phyloP scores from a whole-genome alignment of 2,329 filamentous ascomycete species.

The Sporothrix brunneoviolacea region DNA sequence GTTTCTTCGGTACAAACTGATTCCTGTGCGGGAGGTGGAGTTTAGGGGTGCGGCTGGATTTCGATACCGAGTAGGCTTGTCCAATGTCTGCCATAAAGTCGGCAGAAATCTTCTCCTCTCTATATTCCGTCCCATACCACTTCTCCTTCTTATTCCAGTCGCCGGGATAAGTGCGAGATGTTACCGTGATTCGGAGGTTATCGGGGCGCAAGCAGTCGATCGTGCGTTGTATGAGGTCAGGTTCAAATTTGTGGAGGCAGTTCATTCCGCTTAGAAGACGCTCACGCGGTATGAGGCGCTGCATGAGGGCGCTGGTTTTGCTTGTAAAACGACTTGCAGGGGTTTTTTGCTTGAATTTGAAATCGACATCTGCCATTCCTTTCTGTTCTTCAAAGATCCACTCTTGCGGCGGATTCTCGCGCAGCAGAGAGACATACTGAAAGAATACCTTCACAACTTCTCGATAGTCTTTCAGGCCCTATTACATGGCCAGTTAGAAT shows the following conservation, averaged over 20 bases:
- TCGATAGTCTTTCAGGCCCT: slow-evolving; percentile 69
- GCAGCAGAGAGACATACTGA: slow-evolving; percentile 83
- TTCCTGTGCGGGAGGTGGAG: slow-evolving; percentile 88
- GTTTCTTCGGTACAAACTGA: slow-evolving; percentile 87
- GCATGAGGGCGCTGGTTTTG: slow-evolving; percentile 79
- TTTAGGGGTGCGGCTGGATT: slow-evolving; percentile 55
- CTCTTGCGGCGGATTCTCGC: slow-evolving; percentile 70
- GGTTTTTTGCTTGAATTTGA: slow-evolving; percentile 90
- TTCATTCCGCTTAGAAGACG: slow-evolving; percentile 77
- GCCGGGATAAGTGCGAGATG: slow-evolving; percentile 77
- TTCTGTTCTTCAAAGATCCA: slow-evolving; percentile 96
- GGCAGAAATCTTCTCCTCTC: slow-evolving; percentile 67
- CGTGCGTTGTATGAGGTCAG: slow-evolving; percentile 66
- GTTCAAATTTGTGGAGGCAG: slow-evolving; percentile 72
- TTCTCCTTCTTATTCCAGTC: slow-evolving; percentile 84
- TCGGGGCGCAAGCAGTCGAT: slow-evolving; percentile 72
- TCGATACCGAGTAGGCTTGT: slow-evolving; percentile 52
- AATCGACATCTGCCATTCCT: slow-evolving; percentile 83
- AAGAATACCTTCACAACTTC: slow-evolving; percentile 81
- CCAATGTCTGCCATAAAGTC: slow-evolving; percentile 68
- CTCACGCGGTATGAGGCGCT: slow-evolving; percentile 78
- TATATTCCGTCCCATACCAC: slow-evolving; percentile 97
- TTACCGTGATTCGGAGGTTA: slow-evolving; percentile 79
- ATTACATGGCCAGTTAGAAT: neutral
- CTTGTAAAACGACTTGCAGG: slow-evolving; percentile 86